Conservation (phyloP, 2,329 filamentous ascomycete genomes). For the Aspergillus sclerotialis region DNA sequence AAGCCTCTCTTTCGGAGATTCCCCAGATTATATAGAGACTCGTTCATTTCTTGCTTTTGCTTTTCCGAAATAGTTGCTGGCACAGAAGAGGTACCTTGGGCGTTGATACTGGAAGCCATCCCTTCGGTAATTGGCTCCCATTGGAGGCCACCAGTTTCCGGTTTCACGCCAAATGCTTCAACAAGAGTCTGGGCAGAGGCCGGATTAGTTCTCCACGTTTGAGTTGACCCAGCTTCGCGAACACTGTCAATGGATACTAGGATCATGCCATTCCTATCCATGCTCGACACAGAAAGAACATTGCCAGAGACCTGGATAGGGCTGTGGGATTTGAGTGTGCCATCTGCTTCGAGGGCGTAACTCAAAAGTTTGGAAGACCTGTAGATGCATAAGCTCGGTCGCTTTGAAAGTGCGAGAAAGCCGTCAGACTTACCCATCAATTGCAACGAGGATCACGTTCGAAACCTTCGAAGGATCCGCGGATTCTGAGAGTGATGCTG, state of each 20-base stretch:
- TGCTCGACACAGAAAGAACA: constrained; percentile 50
- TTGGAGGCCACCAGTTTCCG: constrained; percentile 13
- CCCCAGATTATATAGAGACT: constrained; percentile 31
- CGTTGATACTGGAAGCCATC: constrained; percentile 21
- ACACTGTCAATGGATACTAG: constrained; percentile 50
- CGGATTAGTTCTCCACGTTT: constrained; percentile 24
- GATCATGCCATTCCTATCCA: constrained; percentile 23
- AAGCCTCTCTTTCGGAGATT: constrained; percentile 32
- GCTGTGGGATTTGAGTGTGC: constrained; percentile 43
- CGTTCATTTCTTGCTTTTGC: constrained; percentile 26
- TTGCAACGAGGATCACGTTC: constrained; percentile 42
- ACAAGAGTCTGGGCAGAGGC: constrained; percentile 17
- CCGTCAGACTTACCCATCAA: constrained; percentile 50
- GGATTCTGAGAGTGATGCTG: constrained; percentile 18
- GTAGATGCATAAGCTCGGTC: no score
- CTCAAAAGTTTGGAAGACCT: constrained; percentile 61
- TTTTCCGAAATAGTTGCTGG: constrained; percentile 19
- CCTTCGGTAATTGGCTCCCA: constrained; percentile 18
- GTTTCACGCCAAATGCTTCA: constrained; percentile 21
- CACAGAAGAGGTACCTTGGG: constrained; percentile 21
- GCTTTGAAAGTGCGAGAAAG: no score
- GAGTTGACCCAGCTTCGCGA: constrained; percentile 46
- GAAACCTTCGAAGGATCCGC: constrained; percentile 6
- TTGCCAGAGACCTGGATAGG: constrained; percentile 57
- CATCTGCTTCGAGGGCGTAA: constrained; percentile 50